Base-by-base conservation (phyloP, 1,139 yeast species). In the Kurtzmaniella natalensis region DNA sequence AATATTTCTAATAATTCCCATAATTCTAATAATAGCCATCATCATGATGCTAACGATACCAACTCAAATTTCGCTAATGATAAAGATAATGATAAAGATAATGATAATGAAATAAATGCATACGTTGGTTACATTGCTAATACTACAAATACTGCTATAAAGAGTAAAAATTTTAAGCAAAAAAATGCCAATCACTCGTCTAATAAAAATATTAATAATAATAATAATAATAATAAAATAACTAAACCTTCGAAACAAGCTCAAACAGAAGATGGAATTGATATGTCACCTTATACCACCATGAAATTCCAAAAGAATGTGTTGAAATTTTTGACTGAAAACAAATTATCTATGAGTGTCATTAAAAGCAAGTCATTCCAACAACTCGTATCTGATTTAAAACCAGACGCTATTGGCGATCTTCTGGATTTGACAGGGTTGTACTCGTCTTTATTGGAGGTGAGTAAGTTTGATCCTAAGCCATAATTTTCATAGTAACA, bases 291-390 rank as follows among this genome's bases (percentile, higher is more conserved):
- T 1, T 74, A 74, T 48, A 47, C 76, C 1, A 50, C 66, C 14
- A 52, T 61, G 53, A 70, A 67, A 42, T 73, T 76, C 47, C 80
- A 73, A 39, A 68, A 65, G 42, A 76, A 74, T 40, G 51, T 76
- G 29, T 57, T 74, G 61, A 62, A 61, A 41, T 76, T 75, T 40
- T 48, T 75, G 31, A 63, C 70, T 8, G 80, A 74, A 15, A 72
- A 76, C 47, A 72, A 72, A 46, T 55, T 76, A 16, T 67, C 77
- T 1, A 63, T 74, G 18, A 58, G 57, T 30, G 66, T 70, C 5
- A 66, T 73, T 21, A 69, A 69, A 48, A 66, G 76, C 23, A 67
- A 59, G n/a, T 61, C 76, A 2, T 76, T 76, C 48, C 73, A 71
- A 43, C 79, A 74, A 44, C 50, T 76, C 28, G 55, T 76, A 7